Evolutionary conservation across 768 basidiomycete species (phyloP).

Genomic region (Serendipita sp.): DNA sequence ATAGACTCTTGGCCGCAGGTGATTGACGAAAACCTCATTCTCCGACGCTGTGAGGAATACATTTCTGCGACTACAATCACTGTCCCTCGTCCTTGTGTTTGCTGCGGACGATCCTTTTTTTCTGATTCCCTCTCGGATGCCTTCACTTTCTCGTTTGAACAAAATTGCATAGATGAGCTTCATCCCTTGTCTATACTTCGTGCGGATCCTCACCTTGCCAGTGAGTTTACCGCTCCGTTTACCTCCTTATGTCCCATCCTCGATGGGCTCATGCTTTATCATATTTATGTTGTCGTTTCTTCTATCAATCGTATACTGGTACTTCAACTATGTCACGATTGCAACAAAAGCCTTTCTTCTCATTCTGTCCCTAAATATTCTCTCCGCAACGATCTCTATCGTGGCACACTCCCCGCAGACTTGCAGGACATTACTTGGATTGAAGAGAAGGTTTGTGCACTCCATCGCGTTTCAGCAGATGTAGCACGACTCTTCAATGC

Average conservation of each 20-base stretch:
- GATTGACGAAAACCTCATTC: background rate
- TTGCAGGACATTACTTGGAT: constrained; percentile 12
- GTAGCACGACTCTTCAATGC: constrained; percentile 17
- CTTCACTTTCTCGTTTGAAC: background rate
- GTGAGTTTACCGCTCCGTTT: background rate
- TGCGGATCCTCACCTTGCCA: background rate
- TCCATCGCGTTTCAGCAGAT: constrained; percentile 18
- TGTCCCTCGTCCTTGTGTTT: background rate
- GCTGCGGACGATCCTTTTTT: background rate
- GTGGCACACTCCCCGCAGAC: constrained; percentile 14
- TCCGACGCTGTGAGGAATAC: background rate
- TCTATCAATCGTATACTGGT: too few species aligned
- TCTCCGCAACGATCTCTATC: constrained; percentile 15
- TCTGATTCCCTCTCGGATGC: background rate
- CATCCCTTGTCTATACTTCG: background rate
- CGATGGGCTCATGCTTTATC: background rate
- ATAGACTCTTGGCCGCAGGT: background rate
- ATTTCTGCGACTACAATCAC: background rate
- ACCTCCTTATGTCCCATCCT: background rate
- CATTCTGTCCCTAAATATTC: constrained; percentile 11
- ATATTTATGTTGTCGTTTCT: background rate
- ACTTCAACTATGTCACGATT: constrained; percentile 1
- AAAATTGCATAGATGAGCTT: background rate
- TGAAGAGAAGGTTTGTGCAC: constrained; percentile 14
- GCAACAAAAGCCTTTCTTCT: background rate